A percentile compares a stretch with the other conserved stretches of the same genome.
Evolutionary conservation across 805 yeast genomes (phyloP).

Genomic region (Saccharomyces eubayanus): DNA sequence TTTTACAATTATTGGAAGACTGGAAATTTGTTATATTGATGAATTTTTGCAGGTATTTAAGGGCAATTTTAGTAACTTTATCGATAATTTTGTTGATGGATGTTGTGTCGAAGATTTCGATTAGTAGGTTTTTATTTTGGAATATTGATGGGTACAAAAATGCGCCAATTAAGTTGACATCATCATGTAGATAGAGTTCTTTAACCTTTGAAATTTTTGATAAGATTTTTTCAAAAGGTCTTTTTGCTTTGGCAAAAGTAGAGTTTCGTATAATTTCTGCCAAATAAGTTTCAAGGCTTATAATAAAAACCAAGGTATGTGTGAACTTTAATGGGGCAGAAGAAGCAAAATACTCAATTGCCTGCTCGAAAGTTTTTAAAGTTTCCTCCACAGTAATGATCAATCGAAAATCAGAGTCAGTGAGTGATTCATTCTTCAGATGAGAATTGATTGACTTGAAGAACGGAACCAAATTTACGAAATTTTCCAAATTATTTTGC

Average conservation of each 20-base stretch:
- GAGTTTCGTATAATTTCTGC: not conserved
- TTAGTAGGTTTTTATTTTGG: not conserved
- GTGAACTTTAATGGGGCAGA: constrained; percentile 4
- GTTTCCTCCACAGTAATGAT: constrained; percentile 1
- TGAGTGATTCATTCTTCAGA: constrained; percentile 8
- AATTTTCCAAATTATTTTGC: constrained; percentile 2
- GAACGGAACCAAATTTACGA: constrained; percentile 3
- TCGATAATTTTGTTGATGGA: constrained; percentile 4
- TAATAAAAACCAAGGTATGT: constrained; percentile 1
- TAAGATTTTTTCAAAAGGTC: constrained; percentile 3
- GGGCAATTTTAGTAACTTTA: not conserved
- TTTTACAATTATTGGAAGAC: not conserved
- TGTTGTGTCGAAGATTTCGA: constrained; percentile 2
- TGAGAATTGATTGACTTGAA: constrained; percentile 5
- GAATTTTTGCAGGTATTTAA: constrained; percentile 1
- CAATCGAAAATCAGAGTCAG: constrained; percentile 5
- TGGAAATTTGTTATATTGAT: not conserved
- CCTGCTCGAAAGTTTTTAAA: constrained; percentile 1
- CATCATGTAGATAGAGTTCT: not conserved
- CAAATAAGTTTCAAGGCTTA: constrained; percentile 4
- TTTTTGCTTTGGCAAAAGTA: not conserved
- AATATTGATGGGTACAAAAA: constrained; percentile 7
- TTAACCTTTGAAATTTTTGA: not conserved
- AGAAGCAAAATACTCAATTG: constrained; percentile 4
- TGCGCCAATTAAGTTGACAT: constrained; percentile 4